Evolutionary conservation across 2,329 filamentous ascomycete species (phyloP).

Genomic region (Ceratocystis harringtonii): DNA sequence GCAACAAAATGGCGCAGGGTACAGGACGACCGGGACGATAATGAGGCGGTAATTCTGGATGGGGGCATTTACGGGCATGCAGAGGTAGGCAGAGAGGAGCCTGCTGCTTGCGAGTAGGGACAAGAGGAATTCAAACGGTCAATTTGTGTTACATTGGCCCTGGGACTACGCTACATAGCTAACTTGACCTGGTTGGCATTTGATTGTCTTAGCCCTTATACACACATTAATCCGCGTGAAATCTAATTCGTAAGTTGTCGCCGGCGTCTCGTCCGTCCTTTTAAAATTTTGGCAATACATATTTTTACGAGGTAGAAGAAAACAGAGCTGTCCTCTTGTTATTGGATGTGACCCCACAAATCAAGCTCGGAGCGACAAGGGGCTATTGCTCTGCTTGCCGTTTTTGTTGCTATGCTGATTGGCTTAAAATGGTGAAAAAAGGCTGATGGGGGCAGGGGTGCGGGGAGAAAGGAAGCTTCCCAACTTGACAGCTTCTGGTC

Average conservation of each 20-base stretch:
- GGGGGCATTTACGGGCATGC: conserved; percentile 36
- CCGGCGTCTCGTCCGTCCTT: too few relatives aligned
- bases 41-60: conserved; percentile 44
- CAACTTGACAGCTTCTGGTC: not conserved
- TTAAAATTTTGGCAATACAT: too few relatives aligned
- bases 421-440: not conserved
- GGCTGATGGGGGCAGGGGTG: not conserved
- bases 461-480: conserved; percentile 2
- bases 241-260: too few relatives aligned
- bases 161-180: too few relatives aligned
- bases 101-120: conserved; percentile 25
- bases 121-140: not conserved
- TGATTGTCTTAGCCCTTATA: too few relatives aligned
- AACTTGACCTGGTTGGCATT: too few relatives aligned
- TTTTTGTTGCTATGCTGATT: not conserved
- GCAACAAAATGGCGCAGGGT: conserved; percentile 39
- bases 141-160: not conserved
- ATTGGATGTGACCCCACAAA: not conserved
- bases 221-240: too few relatives aligned
- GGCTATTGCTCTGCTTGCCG: not conserved
- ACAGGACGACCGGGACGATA: conserved; percentile 44
- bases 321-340: not conserved
- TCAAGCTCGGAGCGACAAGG: not conserved
- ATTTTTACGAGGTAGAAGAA: not conserved
- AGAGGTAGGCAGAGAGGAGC: conserved; percentile 25